Evolutionary conservation across 441 rosid species (phyloP), one percentile per base, ranked within the genome.

Genomic region (Capsella rubella): DNA sequence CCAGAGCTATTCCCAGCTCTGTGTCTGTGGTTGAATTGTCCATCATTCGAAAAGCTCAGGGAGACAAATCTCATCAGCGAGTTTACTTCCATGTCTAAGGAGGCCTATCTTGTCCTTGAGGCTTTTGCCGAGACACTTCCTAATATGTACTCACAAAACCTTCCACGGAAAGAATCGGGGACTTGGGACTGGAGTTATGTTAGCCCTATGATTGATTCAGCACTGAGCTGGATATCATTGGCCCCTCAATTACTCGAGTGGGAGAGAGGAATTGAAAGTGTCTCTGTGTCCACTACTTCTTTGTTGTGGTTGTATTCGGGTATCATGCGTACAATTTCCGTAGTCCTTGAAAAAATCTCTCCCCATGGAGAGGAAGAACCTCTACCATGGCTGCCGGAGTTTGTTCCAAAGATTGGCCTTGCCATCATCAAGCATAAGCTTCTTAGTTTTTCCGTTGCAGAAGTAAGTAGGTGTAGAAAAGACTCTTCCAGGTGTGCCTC

Each of bases 111-210:
- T 79, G 92, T 94, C 73, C 83, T 91, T 66, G 92, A 83, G 80
- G 95, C 91, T 67, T 85, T 92, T 82, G 90, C 94, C 18, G 69
- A 72, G 79, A 84, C 79, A 35, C 99, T 94, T 80, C 97, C 98
- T 57, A 74, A 73, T 70, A 79, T 92, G 81, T 84, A 77, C 81
- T 74, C 81, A 16, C 85, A 82, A 65, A 74, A 78, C 72, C 43
- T 55, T 69, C 73, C 27, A 14, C 61, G 56, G 70, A 74, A 75
- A 68, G 60, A 71, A 64, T 67, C 46, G 21, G 94, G 81, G 74
- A 75, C 70, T 61, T 95, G 97, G 97, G 87, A 90, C 73, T 95
- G 99, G 99, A 85, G 83, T 74, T 86, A 83, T 76, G 95, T 87
- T 16, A 79, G 80, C 73, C 97, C 97, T 25, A 76, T 95, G 85